These are phyloP conservation scores for Penicillium pulvis DNA, from an alignment of 495 filamentous ascomycete genomes.

Conservation along the genomic window DNA sequence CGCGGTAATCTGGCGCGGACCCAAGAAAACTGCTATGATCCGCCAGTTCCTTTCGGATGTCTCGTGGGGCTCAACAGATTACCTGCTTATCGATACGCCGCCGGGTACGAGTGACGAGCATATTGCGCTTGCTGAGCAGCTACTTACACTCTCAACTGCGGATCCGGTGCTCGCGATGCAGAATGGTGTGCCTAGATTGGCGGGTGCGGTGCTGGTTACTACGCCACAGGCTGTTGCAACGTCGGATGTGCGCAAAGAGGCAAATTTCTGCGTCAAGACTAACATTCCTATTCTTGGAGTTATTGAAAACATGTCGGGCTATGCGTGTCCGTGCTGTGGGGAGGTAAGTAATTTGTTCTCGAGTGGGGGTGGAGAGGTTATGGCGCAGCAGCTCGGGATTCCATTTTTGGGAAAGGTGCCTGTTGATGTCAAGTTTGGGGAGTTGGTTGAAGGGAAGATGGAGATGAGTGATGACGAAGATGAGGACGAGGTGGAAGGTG, in stretches of 20 bases:
- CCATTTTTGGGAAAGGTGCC: conserved; percentile 85
- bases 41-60: conserved; percentile 92
- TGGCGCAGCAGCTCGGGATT: conserved; percentile 85
- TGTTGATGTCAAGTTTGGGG: conserved; percentile 75
- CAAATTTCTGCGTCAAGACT: conserved; percentile 93
- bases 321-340: conserved; percentile 92
- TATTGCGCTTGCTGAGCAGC: conserved; percentile 87
- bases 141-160: conserved; percentile 57
- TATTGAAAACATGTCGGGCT: conserved; percentile 97
- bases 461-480: conserved; percentile 39
- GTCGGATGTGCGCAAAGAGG: conserved; percentile 91
- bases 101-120: conserved; percentile 97
- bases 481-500: conserved; percentile 39
- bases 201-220: conserved; percentile 90
- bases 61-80: conserved; percentile 85
- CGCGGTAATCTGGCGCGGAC: conserved; percentile 94
- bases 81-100: conserved; percentile 91
- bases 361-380: conserved; percentile 83
- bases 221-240: conserved; percentile 94
- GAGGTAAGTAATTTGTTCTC: conserved; percentile 92
- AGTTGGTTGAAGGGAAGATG: conserved; percentile 64
- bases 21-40: conserved; percentile 99
- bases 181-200: conserved; percentile 47
- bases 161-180: conserved; percentile 27
- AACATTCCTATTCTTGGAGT: conserved; percentile 82